Percentiles rank a stretch among this genome's conserved stretches.
These are phyloP conservation scores for Pterula multifida DNA, from an alignment of 1,284 basidiomycete species.

Conservation along the genomic window DNA sequence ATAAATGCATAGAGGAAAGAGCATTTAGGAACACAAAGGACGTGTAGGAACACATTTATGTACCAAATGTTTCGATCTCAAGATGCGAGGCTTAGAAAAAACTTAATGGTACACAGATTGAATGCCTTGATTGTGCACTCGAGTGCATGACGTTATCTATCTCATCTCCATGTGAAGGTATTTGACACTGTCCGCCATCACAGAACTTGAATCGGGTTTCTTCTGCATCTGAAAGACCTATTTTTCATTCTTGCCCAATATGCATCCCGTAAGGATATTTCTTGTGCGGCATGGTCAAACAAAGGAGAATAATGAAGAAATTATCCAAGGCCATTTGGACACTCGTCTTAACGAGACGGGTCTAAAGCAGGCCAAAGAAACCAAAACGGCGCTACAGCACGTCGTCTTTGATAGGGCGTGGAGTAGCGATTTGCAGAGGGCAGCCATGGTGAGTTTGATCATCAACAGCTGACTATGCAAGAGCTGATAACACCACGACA, in stretches of 20 bases:
- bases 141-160: too few relatives aligned
- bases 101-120: too few relatives aligned
- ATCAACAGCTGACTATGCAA: not conserved
- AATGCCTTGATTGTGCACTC: too few relatives aligned
- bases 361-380: slow-evolving; percentile 38
- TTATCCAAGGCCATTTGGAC: slow-evolving; percentile 65
- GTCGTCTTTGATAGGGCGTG: slow-evolving; percentile 41
- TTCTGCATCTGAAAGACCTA: too few relatives aligned
- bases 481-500: slow-evolving; percentile 14
- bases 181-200: too few relatives aligned
- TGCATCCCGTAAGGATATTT: slow-evolving; percentile 33
- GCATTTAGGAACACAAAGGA: too few relatives aligned
- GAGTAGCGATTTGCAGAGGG: slow-evolving; percentile 56
- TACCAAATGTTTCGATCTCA: too few relatives aligned
- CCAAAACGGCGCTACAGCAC: slow-evolving; percentile 37
- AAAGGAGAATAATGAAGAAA: slow-evolving; percentile 42
- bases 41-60: too few relatives aligned
- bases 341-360: slow-evolving; percentile 49
- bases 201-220: too few relatives aligned
- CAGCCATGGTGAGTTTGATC: slow-evolving; percentile 33
- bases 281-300: slow-evolving; percentile 71
- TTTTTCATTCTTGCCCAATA: too few relatives aligned
- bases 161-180: too few relatives aligned
- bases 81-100: too few relatives aligned
- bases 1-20: not conserved